Base-by-base conservation (phyloP, 768 basidiomycete species). In the Xerocomus spinulosus region DNA sequence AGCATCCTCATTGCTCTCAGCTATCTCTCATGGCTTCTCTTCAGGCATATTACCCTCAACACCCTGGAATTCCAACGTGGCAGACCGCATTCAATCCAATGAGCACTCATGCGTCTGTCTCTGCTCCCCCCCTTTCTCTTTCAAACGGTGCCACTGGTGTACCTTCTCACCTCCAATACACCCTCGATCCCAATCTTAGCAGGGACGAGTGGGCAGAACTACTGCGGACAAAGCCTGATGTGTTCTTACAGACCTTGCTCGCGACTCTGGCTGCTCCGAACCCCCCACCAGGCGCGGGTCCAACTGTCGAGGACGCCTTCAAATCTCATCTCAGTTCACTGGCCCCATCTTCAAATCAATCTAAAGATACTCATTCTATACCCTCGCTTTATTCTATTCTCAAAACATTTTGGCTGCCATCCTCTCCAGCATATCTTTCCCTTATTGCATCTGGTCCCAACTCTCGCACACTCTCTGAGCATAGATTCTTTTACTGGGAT, bases 401-500 rank as follows among this genome's bases (percentile, higher is more conserved):
- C 34, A 87, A 86, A 62, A 88, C 88, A 0, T 90, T 91, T 54
- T 90, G 88, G 88, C 72, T 91, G 13, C 87, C 87, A 0, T 81
- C 81, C 0, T 87, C 86, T 0, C 87, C 88, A 0, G 73, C 81
- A 0, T 90, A 87, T 58, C 86, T 88, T 54, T 79, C 82, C 0
- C 72, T 88, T 32, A 88, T 87, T 9, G 84, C 85, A 21, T 87
- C 85, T 2, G 64, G 65, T n/a, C 76, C 84, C 1, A 80, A 81
- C 9, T 73, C 82, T 10, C 81, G 85, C 32, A 84, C 79, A 0
- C 81, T 83, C 2, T 82, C 83, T 6, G 81, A 87, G 45, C 83
- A 89, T 53, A 79, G 78, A 4, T 91, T 91, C 67, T 69, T 91
- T n/a, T 91, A 87, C 56, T 91, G 88, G 88, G 88, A 91, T 51